Evolutionary conservation across 2,329 filamentous ascomycete species (phyloP), one percentile per base, ranked within the genome.

Genomic region (Penicillium sp.): DNA sequence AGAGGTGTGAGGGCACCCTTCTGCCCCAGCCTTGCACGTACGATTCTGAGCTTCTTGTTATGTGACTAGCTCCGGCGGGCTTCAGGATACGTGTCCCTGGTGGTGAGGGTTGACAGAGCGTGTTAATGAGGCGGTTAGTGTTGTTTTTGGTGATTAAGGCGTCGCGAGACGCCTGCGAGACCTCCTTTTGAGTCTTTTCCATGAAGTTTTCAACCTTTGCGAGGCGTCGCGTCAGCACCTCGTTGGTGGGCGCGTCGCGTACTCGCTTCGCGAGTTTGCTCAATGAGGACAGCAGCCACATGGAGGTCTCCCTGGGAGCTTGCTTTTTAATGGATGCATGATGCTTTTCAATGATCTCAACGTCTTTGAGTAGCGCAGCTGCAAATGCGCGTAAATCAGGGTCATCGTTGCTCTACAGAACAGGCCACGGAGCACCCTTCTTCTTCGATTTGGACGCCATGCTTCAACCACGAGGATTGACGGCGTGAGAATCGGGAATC

Each of bases 171-270:
- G 46, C 18, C 24, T 55, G 21, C 2, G 45, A 48, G 16, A 52
- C 35, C 40, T 52, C 49, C 16, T 43, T 52, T 24, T 52, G 38
- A 16, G 40, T 55, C 45, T 48, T 55, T 48, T 55, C 45, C 16
- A 55, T 24, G 43, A 14, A 16, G 7, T 23, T 26, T 55, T 55
- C 52, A 1, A 55, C 23, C 8, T 16, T 18, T 1, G 21, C 24
- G n/a, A 55, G 52, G 2, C 45, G 30, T 30, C 40, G 53, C 2
- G 33, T 46, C 9, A 55, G 46, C 11, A n/a, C 16, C 23, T 55
- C 35, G 6, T 40, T 55, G 7, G 35, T 49, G 0, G 35, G 46
- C 2, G 46, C 20, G 3, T 49, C 18, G 23, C 50, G 40, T 5
- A 55, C 53, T 8, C 46, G 46, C 1, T 4, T 20, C 7, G 45